A percentile compares a stretch with the other conserved stretches of the same genome.
Evolutionary conservation across 1,284 basidiomycete species (phyloP).

Genomic region (Austroboletus rostrupii): DNA sequence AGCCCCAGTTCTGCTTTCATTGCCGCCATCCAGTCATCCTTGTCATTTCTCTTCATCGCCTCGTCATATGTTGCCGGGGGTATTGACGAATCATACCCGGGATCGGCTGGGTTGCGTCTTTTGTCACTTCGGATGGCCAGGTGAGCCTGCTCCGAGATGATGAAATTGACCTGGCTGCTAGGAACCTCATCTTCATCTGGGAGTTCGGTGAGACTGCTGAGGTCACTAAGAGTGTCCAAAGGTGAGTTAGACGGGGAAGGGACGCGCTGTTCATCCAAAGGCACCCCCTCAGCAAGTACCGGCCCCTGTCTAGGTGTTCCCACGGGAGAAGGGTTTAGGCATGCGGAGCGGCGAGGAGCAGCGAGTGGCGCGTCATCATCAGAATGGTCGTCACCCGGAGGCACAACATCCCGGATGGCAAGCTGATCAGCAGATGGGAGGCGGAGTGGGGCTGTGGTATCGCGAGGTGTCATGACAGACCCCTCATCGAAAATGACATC

Average conservation of each 20-base stretch:
- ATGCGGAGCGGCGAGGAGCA: no score
- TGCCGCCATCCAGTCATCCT: background rate
- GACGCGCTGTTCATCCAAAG: no score
- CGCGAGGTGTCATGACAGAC: background rate
- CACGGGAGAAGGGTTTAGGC: no score
- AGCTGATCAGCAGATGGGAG: no score
- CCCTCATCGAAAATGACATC: constrained; percentile 2
- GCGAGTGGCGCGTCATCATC: no score
- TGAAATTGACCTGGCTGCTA: background rate
- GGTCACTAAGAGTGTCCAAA: no score
- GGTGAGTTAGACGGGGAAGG: no score
- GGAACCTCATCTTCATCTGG: background rate
- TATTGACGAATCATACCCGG: background rate
- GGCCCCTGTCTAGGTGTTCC: no score
- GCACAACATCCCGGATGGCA: no score
- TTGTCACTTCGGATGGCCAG: background rate
- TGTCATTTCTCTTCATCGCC: background rate
- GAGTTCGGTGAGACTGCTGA: background rate
- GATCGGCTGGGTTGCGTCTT: background rate
- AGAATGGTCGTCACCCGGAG: no score
- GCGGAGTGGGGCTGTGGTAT: no score
- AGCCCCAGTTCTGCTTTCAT: background rate
- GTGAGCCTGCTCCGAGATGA: background rate
- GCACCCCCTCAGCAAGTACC: no score
- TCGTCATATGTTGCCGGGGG: background rate